Evolutionary conservation across 2,329 filamentous ascomycete genomes (phyloP).

Genomic region (Venturia oleaginea): DNA sequence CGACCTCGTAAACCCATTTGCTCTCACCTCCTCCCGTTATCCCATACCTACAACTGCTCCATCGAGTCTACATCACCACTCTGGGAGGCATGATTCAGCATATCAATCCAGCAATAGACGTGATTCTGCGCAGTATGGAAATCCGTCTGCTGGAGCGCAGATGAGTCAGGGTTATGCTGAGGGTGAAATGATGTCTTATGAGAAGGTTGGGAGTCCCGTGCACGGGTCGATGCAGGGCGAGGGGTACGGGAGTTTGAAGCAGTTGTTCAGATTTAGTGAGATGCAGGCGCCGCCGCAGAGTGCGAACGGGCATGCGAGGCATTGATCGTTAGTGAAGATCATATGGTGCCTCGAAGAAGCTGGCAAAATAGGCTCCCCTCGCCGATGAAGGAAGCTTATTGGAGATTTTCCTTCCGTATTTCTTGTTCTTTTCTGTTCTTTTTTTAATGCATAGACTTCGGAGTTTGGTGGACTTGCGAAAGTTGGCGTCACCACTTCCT

Average conservation of each 20-base stretch:
- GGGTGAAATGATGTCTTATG: slow-evolving; percentile 28
- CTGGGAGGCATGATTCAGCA: slow-evolving; percentile 20
- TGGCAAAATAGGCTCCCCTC: background rate
- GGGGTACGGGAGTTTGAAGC: slow-evolving; percentile 28
- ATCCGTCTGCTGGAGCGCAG: slow-evolving; percentile 22
- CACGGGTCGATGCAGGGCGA: background rate
- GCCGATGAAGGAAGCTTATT: too few relatives aligned
- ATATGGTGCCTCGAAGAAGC: background rate
- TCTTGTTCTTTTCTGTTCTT: background rate
- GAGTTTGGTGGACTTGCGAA: background rate
- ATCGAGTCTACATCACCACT: slow-evolving; percentile 1
- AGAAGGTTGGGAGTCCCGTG: slow-evolving; percentile 20
- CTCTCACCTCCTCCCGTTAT: background rate
- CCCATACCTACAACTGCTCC: slow-evolving; percentile 5
- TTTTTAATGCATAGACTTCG: background rate
- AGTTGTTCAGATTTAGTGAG: slow-evolving; percentile 20
- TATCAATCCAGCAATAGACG: slow-evolving; percentile 17
- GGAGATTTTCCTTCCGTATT: background rate
- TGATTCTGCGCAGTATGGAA: background rate
- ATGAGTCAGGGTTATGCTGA: slow-evolving; percentile 27
- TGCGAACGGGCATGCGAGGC: background rate
- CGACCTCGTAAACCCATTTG: slow-evolving; percentile 15
- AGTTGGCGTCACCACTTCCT: background rate
- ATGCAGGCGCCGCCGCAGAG: slow-evolving; percentile 18
- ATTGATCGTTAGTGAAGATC: background rate